These are phyloP conservation scores for Juncus effusus DNA, from an alignment of 176 grass and related monocot genomes.

Conservation along the genomic window DNA sequence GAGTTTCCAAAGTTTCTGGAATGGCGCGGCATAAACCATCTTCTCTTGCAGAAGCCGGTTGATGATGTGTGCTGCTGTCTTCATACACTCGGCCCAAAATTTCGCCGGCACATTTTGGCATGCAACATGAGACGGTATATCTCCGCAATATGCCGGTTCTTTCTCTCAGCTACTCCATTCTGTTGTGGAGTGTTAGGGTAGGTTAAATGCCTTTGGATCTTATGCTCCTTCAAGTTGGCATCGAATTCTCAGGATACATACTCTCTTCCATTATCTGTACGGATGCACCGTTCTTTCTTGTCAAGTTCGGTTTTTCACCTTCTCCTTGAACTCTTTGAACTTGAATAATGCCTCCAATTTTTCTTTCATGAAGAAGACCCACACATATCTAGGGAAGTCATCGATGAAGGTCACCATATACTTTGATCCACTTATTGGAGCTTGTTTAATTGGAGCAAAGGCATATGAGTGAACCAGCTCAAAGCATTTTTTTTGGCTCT, in stretches of 20 bases:
- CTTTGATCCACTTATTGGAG: background rate
- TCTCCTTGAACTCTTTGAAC: too few species aligned
- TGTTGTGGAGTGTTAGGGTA: conserved; percentile 24
- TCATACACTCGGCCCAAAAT: conserved; percentile 19
- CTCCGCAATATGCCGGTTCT: conserved; percentile 6
- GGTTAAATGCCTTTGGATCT: conserved; percentile 11
- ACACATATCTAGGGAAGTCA: background rate
- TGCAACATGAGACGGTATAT: conserved; percentile 14
- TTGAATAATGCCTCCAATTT: too few species aligned
- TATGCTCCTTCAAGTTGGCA: background rate
- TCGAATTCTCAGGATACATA: conserved; percentile 19
- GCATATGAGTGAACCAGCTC: conserved; percentile 29
- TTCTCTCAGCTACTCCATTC: too few species aligned
- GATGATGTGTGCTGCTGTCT: too few species aligned
- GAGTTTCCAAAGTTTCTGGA: too few species aligned
- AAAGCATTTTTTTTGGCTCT: background rate
- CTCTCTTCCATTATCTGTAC: too few species aligned
- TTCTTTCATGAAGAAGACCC: conserved; percentile 31
- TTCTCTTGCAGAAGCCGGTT: conserved; percentile 11
- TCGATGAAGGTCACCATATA: too few species aligned
- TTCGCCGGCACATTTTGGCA: conserved; percentile 19
- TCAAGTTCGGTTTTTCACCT: conserved; percentile 16
- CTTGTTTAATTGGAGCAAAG: conserved; percentile 12
- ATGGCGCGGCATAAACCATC: too few species aligned
- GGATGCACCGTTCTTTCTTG: background rate